Evolutionary conservation across 306 rosid genomes (phyloP), one percentile per base, ranked within the genome.

Genomic region (Malus domestica): DNA sequence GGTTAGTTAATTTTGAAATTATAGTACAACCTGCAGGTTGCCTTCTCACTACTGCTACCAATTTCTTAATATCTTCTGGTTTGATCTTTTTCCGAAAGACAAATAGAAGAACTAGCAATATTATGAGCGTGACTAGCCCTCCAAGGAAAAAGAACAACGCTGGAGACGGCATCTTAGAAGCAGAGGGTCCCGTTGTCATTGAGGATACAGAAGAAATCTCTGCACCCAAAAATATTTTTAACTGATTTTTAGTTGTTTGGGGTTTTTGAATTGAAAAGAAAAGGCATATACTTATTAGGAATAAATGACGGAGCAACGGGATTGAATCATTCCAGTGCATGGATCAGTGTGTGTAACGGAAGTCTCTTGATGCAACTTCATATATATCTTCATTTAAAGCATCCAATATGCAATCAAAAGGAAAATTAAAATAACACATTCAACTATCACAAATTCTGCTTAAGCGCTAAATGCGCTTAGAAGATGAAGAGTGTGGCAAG

Each of bases 111-210:
- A 86, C 60, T 20, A 90, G 67, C 82, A 93, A 66, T 75, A 91
- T 67, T 58, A 81, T 71, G 59, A 93, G 79, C 79, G 84, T 70
- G 51, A 72, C 72, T 72, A 85, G 20, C 63, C 84, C 93, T 67
- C 98, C 98, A 63, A 91, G 92, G 80, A 89, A 83, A 78, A 93
- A 86, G 86, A 78, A 87, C 60, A 88, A 29, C 32, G 73, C 76
- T 64, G 77, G 82, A 16, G 86, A 67, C 7, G 1, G 4, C 15
- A 12, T 19, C 44, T 3, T 72, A 5, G 23, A 20, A 20, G 80
- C 22, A 15, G 68, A 4, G 20, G 88, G 63, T 58, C 66, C 63
- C 83, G 16, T 35, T 60, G n/a, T 71, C 77, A 19, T 57, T 35
- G 70, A 77, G 58, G 77, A 19, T 73, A 78, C 72, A 62, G 94